A percentile compares a stretch with the other conserved stretches of the same genome.
Evolutionary conservation across 805 yeast species (phyloP).

Genomic region (Cyberlindnera lachancei): DNA sequence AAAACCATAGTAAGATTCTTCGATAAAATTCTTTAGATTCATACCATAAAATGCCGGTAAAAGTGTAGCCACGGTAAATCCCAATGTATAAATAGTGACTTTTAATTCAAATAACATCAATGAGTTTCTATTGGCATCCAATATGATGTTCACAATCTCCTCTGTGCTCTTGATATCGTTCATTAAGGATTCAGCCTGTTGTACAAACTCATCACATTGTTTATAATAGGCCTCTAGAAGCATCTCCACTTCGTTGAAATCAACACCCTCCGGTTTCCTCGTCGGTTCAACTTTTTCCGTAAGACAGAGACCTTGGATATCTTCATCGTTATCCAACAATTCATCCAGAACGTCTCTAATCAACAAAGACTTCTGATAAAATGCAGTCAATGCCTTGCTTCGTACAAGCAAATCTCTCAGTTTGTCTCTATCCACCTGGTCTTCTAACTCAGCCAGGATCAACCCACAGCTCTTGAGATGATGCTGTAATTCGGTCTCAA

Average conservation of each 20-base stretch:
- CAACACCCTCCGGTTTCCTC: slow-evolving; percentile 18
- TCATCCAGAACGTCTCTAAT: slow-evolving; percentile 81
- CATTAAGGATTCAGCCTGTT: slow-evolving; percentile 75
- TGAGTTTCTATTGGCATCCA: slow-evolving; percentile 87
- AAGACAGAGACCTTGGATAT: slow-evolving; percentile 70
- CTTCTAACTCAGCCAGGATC: slow-evolving; percentile 66
- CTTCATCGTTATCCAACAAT: slow-evolving; percentile 79
- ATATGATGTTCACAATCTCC: slow-evolving; percentile 83
- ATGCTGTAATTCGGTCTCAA: slow-evolving; percentile 66
- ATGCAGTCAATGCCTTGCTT: slow-evolving; percentile 63
- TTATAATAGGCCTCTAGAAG: slow-evolving; percentile 81
- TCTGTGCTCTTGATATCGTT: slow-evolving; percentile 86
- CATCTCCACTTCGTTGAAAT: slow-evolving; percentile 76
- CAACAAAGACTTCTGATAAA: slow-evolving; percentile 66
- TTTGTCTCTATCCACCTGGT: slow-evolving; percentile 68
- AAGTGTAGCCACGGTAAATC: slow-evolving; percentile 77
- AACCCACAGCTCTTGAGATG: slow-evolving; percentile 53
- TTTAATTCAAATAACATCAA: slow-evolving; percentile 81
- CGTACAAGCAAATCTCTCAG: slow-evolving; percentile 65
- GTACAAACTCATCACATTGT: slow-evolving; percentile 90
- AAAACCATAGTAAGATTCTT: slow-evolving; percentile 60
- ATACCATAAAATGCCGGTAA: slow-evolving; percentile 87
- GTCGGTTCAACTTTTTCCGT: slow-evolving; percentile 30
- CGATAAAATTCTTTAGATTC: slow-evolving; percentile 74
- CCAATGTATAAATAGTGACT: slow-evolving; percentile 76